Evolutionary conservation across 2,329 filamentous ascomycete species (phyloP).

Genomic region (Phaeosphaeriaceae sp.): DNA sequence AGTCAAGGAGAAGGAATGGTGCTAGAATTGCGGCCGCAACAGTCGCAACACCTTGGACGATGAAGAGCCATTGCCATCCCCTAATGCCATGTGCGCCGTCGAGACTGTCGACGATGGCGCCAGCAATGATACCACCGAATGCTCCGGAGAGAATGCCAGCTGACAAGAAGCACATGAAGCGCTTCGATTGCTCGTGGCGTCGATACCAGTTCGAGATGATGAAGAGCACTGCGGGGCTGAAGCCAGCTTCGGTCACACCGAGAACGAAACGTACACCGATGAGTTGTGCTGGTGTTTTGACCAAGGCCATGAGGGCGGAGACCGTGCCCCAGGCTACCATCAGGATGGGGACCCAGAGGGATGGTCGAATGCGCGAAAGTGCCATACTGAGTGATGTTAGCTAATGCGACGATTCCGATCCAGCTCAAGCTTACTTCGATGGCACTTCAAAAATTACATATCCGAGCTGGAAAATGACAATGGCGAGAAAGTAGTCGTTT

Average conservation of each 20-base stretch:
- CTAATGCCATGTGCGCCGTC: constrained; percentile 26
- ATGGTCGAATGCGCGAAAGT: constrained; percentile 26
- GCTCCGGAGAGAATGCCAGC: constrained; percentile 30
- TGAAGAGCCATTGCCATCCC: constrained; percentile 36
- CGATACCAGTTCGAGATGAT: constrained; percentile 37
- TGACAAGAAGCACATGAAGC: constrained; percentile 34
- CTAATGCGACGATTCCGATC: neutral
- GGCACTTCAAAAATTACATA: constrained; percentile 34
- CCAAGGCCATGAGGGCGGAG: constrained; percentile 25
- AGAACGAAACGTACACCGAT: constrained; percentile 33
- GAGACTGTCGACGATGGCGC: constrained; percentile 25
- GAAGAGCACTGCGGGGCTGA: constrained; percentile 32
- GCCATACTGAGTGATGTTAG: constrained; percentile 24
- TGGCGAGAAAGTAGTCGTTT: constrained; percentile 57
- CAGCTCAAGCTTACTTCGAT: constrained; percentile 22
- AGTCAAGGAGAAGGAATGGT: constrained; percentile 33
- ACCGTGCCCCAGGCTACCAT: constrained; percentile 32
- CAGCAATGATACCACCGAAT: constrained; percentile 32
- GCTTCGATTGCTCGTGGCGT: constrained; percentile 32
- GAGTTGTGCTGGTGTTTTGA: constrained; percentile 28
- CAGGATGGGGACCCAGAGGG: constrained; percentile 27
- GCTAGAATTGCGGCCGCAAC: constrained; percentile 28
- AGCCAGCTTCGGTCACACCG: constrained; percentile 33
- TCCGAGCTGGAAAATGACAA: constrained; percentile 32
- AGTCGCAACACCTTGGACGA: constrained; percentile 34